Conservation (phyloP, 345 rosid genomes). For the Syzygium aqueum region DNA sequence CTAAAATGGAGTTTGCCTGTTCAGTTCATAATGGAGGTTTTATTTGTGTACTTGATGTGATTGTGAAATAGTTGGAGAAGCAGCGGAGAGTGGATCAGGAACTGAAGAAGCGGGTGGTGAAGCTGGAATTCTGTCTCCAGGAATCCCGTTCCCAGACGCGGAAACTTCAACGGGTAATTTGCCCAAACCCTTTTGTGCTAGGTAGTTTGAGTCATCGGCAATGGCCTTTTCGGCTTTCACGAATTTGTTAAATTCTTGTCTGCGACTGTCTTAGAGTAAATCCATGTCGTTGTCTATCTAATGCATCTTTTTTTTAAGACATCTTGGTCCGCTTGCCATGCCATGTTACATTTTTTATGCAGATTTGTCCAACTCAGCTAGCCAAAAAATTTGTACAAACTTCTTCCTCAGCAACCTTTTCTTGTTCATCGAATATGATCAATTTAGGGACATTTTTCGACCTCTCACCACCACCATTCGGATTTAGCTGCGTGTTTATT, state of each 20-base stretch:
- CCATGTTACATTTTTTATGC: neutral
- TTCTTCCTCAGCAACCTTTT: neutral
- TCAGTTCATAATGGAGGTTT: neutral
- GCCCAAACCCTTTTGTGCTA: neutral
- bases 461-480: neutral
- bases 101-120: slow-evolving; percentile 75
- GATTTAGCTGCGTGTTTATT: neutral
- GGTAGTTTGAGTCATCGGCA: neutral
- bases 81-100: slow-evolving; percentile 78
- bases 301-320: neutral
- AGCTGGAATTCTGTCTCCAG: slow-evolving; percentile 85
- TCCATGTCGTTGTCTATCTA: neutral
- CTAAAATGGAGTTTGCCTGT: neutral
- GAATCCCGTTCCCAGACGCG: slow-evolving; percentile 78
- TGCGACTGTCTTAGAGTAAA: neutral
- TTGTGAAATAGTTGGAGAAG: slow-evolving; percentile 60
- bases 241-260: neutral
- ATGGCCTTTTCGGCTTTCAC: neutral
- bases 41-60: neutral
- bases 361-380: neutral
- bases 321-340: neutral
- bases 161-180: slow-evolving; percentile 65
- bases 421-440: neutral
- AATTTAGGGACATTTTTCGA: neutral
- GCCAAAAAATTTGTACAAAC: neutral